Base-by-base conservation (phyloP, 176 grass and related monocot species). In the Carex kokanica region DNA sequence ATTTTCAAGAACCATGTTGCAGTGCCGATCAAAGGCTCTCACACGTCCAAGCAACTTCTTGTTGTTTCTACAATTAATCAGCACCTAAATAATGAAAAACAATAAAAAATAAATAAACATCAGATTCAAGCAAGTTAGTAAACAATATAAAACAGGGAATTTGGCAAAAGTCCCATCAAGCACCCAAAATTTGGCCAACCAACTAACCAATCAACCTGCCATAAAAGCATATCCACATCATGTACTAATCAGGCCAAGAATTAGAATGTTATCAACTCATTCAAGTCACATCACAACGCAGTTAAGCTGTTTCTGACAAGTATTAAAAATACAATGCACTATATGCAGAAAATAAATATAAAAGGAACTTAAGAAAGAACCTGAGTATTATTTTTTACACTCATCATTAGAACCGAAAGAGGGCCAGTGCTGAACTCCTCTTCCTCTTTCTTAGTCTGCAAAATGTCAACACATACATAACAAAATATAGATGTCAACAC, bases 1-100 rank as follows among this genome's bases (percentile, higher is more conserved):
- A 65, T 98, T 98, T 86, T 98, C 95, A 23, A 98, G 92, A 90
- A 98, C 95, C 95, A 98, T 98, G 84, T 98, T 98, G 84, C 93
- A 98, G 47, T 98, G 95, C 14, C 92, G 88, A 86, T 98, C 95
- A 86, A 98, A 98, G 52, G 95, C 95, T 71, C 95, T 95, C 29
- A 98, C 92, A n/a, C 91, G 95, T 36, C 96, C 96, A 86, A 98
- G 93, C 54, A 98, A 62, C 43, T 98, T 98, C 86, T 91, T 95
- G 84, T 98, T 98, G 91, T 98, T 98, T 63, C 96, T 85, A 62
- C 96, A 95, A 68, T 98, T 98, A 79, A 95, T 98, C 71, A 98
- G 92, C 38, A 98, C 96, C 96, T 97, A 63, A 84, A 14, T 49
- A 9, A 34, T 58, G 23, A 8, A 88, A 56, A 77, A 41, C 18